Base-by-base conservation (phyloP, 164 flowering plant genomes). In the Vitis rupestris region DNA sequence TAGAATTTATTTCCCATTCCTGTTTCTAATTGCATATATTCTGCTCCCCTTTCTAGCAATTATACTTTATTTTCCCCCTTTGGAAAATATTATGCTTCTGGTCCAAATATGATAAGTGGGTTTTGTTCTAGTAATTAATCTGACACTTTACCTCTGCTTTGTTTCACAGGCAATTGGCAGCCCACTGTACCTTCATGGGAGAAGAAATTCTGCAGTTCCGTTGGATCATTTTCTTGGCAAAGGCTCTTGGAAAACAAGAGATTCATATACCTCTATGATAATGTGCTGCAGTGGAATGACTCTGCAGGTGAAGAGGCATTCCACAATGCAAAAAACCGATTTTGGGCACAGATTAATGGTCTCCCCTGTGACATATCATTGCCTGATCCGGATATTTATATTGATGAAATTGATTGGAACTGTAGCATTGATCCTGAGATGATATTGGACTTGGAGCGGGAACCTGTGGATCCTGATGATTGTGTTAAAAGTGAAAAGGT, bases 301-400 rank as follows among this genome's bases (percentile, higher is more conserved):
- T 80, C 88, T 11, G 88, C 90, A 8, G 82, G 71, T 50, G 74
- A 83, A 74, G 87, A 86, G 65, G 87, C 88, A 51, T 87, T 85
- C 62, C 7, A 66, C 58, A 78, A 85, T 74, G 90, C 88, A 5
- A 87, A 87, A 72, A 71, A 49, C 12, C 66, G 85, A 19, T 87
- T 65, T 69, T 83, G 78, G 82, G 86, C 88, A 4, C 48, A 79
- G 67, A 73, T 74, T n/a, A 79, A 79, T 29, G 83, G 84, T 63
- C 75, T 81, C 12, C 74, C 87, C 10, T 81, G 84, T 29, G 71
- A 81, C 58, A 61, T 80, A 59, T 59, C 81, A 1, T 59, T 78
- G 67, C 88, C 88, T 47, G 87, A 83, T 78, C 88, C 88, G 3
- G 78, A 87, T 69, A 66, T 70, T 49, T 82, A 83, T 60, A 85